These are phyloP conservation scores for Zea luxurians DNA, from an alignment of 176 grass and related monocot species.

Conservation along the genomic window DNA sequence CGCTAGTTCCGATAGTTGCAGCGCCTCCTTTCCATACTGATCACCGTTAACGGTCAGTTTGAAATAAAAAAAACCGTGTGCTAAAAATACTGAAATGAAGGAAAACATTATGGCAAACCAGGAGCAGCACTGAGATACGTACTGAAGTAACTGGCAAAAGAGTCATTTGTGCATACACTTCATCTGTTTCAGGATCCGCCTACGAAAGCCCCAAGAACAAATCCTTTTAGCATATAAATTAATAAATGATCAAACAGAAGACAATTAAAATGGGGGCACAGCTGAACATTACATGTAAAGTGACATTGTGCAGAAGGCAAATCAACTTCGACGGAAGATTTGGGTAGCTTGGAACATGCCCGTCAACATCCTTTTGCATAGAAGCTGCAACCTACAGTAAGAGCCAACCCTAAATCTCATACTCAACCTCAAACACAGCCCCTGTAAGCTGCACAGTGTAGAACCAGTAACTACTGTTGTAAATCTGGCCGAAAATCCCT, in stretches of 20 bases:
- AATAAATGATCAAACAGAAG: constrained; percentile 7
- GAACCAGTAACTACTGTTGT: background rate
- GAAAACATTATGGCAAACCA: background rate
- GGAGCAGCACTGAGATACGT: background rate
- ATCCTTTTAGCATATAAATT: background rate
- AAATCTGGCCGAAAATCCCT: background rate
- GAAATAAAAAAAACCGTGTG: constrained; percentile 7
- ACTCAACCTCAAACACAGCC: background rate
- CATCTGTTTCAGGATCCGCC: constrained; percentile 74
- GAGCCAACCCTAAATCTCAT: constrained; percentile 13
- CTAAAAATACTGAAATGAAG: background rate
- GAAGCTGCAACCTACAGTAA: constrained; percentile 64
- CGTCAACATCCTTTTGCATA: constrained; percentile 66
- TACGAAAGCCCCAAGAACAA: constrained; percentile 30
- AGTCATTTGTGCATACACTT: constrained; percentile 82
- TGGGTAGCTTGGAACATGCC: constrained; percentile 72
- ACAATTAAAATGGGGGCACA: background rate
- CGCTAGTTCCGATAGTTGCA: constrained; percentile 60
- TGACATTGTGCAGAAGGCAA: constrained; percentile 64
- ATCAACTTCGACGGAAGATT: constrained; percentile 65
- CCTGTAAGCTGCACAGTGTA: background rate
- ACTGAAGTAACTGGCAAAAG: constrained; percentile 67
- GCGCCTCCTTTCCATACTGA: constrained; percentile 67
- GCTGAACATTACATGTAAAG: constrained; percentile 59
- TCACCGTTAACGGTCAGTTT: constrained; percentile 14